Base-by-base conservation (phyloP, 202 grass and related monocot genomes). In the Panicum virgatum region DNA sequence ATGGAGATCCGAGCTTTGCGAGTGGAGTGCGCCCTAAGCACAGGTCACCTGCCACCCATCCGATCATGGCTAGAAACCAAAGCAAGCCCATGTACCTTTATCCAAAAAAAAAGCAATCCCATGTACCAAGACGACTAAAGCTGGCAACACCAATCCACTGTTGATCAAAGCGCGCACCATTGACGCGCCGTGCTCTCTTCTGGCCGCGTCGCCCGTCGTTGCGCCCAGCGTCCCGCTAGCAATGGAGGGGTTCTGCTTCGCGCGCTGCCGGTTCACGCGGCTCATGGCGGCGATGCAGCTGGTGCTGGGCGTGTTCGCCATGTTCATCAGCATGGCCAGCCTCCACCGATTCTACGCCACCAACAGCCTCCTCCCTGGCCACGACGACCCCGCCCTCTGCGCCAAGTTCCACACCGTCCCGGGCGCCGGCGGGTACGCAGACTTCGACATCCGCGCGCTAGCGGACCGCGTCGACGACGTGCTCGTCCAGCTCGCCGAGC, bases 401-500 rank as follows among this genome's bases (percentile, higher is more conserved):
- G 43, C 79, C 77, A 87, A 67, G 78, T 83, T 79, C 81, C 89
- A 82, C 80, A 78, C 60, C 75, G 69, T 48, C 25, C 67, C 48
- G n/a, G 56, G 34, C 18, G 84, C 64, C 44, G 68, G 69, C 47
- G 88, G 95, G 42, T 94, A 88, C 38, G 64, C 75, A 2, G 65
- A 83, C 62, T 94, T 94, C 50, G 92, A 98, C 84, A 69, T 94
- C 62, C 91, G 80, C 57, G 90, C 95, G 5, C 88, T 98, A 2
- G 80, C 86, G 1, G 95, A 94, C 63, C 92, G 92, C 63, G 88
- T 98, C 1, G 95, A 94, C 50, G 90, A 98, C 43, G 95, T 94
- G 48, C 82, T 93, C 20, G 77, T 88, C 63, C 92, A 89, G 90
- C 86, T 98, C 60, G 80, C 88, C 0, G 90, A 90, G 54, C 90